Conservation (phyloP, 192 early-diverging fungal species). For the Linnemannia schmuckeri region DNA sequence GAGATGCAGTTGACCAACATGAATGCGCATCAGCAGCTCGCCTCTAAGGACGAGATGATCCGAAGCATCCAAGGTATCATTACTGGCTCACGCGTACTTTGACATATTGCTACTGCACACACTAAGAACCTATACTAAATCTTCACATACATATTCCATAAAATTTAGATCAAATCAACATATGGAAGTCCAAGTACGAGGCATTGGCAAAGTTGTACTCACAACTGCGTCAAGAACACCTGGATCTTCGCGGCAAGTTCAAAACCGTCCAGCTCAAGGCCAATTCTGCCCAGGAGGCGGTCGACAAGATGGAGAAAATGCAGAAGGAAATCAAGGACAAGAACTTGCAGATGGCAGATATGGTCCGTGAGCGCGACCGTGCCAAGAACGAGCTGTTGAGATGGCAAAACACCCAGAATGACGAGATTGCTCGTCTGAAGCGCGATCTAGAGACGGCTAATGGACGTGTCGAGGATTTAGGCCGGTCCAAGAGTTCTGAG, state of each 20-base stretch:
- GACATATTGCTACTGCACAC: background rate
- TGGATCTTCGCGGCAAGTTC: slow-evolving; percentile 91
- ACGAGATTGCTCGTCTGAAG: slow-evolving; percentile 84
- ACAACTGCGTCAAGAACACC: slow-evolving; percentile 93
- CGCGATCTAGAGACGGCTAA: slow-evolving; percentile 83
- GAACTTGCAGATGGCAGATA: slow-evolving; percentile 75
- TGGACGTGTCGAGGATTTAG: slow-evolving; percentile 78
- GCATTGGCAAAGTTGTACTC: slow-evolving; percentile 96
- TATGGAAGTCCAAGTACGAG: slow-evolving; percentile 98
- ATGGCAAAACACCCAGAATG: slow-evolving; percentile 80
- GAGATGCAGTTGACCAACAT: slow-evolving; percentile 80
- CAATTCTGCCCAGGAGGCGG: slow-evolving; percentile 85
- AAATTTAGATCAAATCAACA: slow-evolving; percentile 85
- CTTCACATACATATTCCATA: background rate
- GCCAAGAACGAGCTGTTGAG: slow-evolving; percentile 83
- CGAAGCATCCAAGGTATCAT: slow-evolving; percentile 79
- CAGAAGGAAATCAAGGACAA: slow-evolving; percentile 78
- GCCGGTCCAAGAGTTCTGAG: slow-evolving; percentile 82
- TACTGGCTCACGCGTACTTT: background rate
- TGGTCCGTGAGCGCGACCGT: slow-evolving; percentile 91
- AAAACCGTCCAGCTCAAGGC: slow-evolving; percentile 84
- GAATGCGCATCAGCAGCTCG: slow-evolving; percentile 75
- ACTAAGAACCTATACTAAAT: background rate
- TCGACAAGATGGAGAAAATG: slow-evolving; percentile 83
- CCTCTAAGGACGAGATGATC: slow-evolving; percentile 87